These are phyloP conservation scores for Pisolithus orientalis DNA, from an alignment of 768 basidiomycete genomes.

Conservation along the genomic window DNA sequence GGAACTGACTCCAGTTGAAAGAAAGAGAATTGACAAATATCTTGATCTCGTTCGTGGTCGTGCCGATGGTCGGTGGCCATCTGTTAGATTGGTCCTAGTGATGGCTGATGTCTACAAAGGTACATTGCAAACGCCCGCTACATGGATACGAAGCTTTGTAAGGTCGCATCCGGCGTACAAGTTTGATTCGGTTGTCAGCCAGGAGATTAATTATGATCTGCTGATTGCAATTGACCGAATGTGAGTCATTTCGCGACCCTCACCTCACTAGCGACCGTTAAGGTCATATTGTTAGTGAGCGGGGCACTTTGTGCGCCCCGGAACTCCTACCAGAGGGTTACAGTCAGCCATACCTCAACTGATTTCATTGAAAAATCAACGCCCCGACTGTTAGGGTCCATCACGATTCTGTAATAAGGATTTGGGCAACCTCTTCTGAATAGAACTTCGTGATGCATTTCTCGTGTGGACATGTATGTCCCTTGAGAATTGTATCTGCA, in stretches of 20 bases:
- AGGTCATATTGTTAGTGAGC: constrained; percentile 42
- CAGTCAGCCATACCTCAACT: constrained; percentile 27
- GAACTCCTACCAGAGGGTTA: constrained; percentile 62
- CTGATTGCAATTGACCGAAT: constrained; percentile 86
- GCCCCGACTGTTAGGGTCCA: too few relatives aligned
- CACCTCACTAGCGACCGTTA: neutral
- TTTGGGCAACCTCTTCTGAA: too few relatives aligned
- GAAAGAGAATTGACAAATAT: constrained; percentile 64
- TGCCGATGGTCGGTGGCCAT: constrained; percentile 59
- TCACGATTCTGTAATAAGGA: too few relatives aligned
- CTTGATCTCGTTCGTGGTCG: constrained; percentile 72
- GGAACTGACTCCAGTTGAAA: constrained; percentile 60
- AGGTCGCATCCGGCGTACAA: constrained; percentile 85
- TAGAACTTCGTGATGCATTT: too few relatives aligned
- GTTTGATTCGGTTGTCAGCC: constrained; percentile 84
- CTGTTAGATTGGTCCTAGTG: constrained; percentile 1
- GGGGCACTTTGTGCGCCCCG: constrained; percentile 56
- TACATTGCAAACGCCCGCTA: constrained; percentile 76
- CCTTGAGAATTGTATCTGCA: too few relatives aligned
- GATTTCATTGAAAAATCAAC: constrained; percentile 14
- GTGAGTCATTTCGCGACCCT: constrained; percentile 42
- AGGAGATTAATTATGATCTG: constrained; percentile 93
- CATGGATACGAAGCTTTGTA: constrained; percentile 92
- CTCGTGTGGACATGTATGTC: too few relatives aligned
- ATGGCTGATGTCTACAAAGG: constrained; percentile 39